Conservation (phyloP, 345 rosid species). For the Firmiana major region DNA sequence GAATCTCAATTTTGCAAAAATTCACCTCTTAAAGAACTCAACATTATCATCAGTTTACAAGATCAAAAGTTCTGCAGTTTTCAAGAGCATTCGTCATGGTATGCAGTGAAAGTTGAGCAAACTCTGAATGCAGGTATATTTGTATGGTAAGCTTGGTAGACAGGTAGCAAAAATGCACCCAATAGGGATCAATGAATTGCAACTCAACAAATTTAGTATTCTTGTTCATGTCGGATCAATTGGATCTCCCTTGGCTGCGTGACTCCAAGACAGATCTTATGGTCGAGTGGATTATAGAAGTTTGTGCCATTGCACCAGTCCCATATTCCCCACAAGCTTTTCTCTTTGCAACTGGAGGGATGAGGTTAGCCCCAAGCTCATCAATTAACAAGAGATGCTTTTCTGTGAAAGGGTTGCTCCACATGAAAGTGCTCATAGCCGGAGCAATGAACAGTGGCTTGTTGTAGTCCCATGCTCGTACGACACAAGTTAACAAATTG, state of each 20-base stretch:
- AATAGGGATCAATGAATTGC: neutral
- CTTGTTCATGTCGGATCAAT: neutral
- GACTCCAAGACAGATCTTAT: slow-evolving; percentile 75
- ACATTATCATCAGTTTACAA: neutral
- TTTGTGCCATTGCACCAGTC: slow-evolving; percentile 93
- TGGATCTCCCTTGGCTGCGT: slow-evolving; percentile 18
- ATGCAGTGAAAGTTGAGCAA: neutral
- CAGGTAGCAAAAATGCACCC: neutral
- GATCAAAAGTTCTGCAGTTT: neutral
- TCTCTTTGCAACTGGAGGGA: slow-evolving; percentile 77
- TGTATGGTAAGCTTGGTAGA: neutral
- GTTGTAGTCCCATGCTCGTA: slow-evolving; percentile 88
- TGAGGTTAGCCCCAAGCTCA: slow-evolving; percentile 77
- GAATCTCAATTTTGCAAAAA: neutral
- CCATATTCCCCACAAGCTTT: slow-evolving; percentile 85
- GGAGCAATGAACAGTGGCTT: slow-evolving; percentile 85
- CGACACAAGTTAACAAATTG: slow-evolving; percentile 78
- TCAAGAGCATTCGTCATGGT: neutral
- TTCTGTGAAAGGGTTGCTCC: slow-evolving; percentile 87
- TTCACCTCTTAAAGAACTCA: neutral
- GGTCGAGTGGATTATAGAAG: slow-evolving; percentile 72
- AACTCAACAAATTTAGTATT: neutral
- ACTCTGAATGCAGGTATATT: neutral
- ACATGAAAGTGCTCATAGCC: slow-evolving; percentile 87
- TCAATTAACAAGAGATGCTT: slow-evolving; percentile 67